These are phyloP conservation scores for Sphaerosporella brunnea DNA, from an alignment of 495 filamentous ascomycete genomes.

Conservation along the genomic window DNA sequence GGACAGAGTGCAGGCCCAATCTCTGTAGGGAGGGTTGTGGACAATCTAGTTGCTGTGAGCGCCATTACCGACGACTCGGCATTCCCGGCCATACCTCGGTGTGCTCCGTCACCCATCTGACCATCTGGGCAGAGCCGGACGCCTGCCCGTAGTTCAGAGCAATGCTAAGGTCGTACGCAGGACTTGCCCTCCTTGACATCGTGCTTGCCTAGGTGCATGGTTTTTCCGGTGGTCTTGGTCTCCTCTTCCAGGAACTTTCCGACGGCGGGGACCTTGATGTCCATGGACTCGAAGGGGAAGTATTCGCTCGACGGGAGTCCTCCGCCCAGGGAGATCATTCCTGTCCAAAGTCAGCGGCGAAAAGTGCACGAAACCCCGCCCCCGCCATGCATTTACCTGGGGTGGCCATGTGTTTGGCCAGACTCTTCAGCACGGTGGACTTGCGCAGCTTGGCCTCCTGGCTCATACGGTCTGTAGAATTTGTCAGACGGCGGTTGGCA, in stretches of 20 bases:
- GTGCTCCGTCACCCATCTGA: slow-evolving; percentile 83
- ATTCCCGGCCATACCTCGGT: slow-evolving; percentile 41
- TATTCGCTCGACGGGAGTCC: slow-evolving; percentile 75
- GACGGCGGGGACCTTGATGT: slow-evolving; percentile 50
- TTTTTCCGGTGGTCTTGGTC: slow-evolving; percentile 35
- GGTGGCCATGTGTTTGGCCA: slow-evolving; percentile 45
- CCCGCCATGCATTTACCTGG: slow-evolving; percentile 17
- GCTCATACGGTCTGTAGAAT: slow-evolving; percentile 35
- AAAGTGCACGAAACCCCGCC: no score
- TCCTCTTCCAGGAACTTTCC: slow-evolving; percentile 49
- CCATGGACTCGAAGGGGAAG: slow-evolving; percentile 63
- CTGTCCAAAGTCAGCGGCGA: slow-evolving; percentile 19
- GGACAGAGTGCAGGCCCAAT: slow-evolving; percentile 64
- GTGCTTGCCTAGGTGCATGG: slow-evolving; percentile 58
- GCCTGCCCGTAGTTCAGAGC: slow-evolving; percentile 83
- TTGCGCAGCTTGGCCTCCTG: slow-evolving; percentile 38
- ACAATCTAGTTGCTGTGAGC: slow-evolving; percentile 33
- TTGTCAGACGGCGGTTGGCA: not conserved
- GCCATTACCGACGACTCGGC: not conserved
- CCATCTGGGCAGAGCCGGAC: slow-evolving; percentile 64
- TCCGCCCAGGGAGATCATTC: slow-evolving; percentile 74
- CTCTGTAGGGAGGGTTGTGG: slow-evolving; percentile 55
- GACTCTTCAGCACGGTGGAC: slow-evolving; percentile 55
- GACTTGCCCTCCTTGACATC: slow-evolving; percentile 50
- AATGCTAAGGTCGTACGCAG: slow-evolving; percentile 58